Base-by-base conservation (phyloP, 805 yeast species). In the Yarrowia yakushimensis region DNA sequence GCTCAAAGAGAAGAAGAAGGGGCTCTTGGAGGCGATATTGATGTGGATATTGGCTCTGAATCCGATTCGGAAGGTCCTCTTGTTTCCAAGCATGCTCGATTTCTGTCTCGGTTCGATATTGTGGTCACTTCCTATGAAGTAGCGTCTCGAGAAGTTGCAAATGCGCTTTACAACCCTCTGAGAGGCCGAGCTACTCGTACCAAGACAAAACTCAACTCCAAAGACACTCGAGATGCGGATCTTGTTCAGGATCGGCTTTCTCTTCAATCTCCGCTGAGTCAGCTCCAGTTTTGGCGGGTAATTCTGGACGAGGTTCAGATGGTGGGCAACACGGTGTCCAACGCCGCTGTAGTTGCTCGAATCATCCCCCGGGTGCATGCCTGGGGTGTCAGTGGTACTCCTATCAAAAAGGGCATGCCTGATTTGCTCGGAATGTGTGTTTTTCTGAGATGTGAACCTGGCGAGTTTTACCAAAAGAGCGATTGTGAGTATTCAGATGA, bases 311-410 rank as follows among this genome's bases (percentile, higher is more conserved):
- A 94, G 72, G 98, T 90, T 1, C 99, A 94, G 74, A 88, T 92
- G 92, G 87, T 94, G 3, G 85, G 90, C 8, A 80, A 82, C 3
- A 86, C 86, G 22, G 79, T 84, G 3, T 82, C 93, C 0, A 82
- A 88, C 60, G 90, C 94, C 1, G 90, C 96, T 20, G 84, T 82
- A 63, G 88, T 91, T 63, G 90, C 97, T 0, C 78, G 88, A 2
- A 75, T 88, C 36, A 82, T 94, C 25, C 93, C 97, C 4, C 78
- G 97, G 60, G 82, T 84, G 48, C 97, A 94, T 74, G 85, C 97
- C 0, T 94, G 98, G 98, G 97, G 96, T 15, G 97, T 92, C 0
- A 89, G 97, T 0, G 99, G 99, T 7, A 94, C 99, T 0, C 96
- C 97, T 0, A 86, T 91, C 15, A 84, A 85, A 66, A 82, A 81